A percentile compares a stretch with the other conserved stretches of the same genome.
phyloP scores from a whole-genome alignment of 2,329 filamentous ascomycete genomes.

The Fusarium circinatum region DNA sequence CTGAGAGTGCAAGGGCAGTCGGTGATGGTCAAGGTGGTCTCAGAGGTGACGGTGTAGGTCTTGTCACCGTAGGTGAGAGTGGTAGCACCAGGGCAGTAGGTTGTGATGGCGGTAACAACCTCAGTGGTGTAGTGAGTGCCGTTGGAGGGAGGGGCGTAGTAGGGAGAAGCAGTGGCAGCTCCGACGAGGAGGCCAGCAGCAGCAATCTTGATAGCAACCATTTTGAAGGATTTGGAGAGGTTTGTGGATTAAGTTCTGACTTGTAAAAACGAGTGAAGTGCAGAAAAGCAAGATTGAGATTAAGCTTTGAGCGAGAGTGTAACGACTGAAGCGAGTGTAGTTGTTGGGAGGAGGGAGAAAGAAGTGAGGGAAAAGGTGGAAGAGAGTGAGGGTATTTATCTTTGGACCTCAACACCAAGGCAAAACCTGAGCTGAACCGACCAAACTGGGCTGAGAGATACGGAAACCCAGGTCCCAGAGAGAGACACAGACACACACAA shows the following conservation, averaged over 20 bases:
- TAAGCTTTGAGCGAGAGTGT: slow-evolving; percentile 8
- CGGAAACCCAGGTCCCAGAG: neutral
- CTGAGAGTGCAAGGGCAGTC: slow-evolving; percentile 77
- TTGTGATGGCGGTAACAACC: slow-evolving; percentile 72
- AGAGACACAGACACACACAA: neutral
- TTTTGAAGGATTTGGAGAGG: slow-evolving; percentile 11
- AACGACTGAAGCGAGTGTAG: slow-evolving; percentile 37
- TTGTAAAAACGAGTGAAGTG: slow-evolving; percentile 27
- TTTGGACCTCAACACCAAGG: neutral
- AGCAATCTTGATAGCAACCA: slow-evolving; percentile 26
- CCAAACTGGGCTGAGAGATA: neutral
- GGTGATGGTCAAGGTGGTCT: slow-evolving; percentile 76
- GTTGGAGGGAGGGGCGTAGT: slow-evolving; percentile 14
- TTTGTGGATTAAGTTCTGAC: neutral
- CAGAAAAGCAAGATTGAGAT: slow-evolving; percentile 12
- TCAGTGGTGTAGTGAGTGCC: slow-evolving; percentile 66
- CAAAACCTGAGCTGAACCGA: neutral
- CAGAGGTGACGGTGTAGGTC: slow-evolving; percentile 76
- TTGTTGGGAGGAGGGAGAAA: slow-evolving; percentile 6
- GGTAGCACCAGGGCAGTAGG: slow-evolving; percentile 77
- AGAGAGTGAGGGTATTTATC: slow-evolving; percentile 32
- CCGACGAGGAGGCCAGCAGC: slow-evolving; percentile 33
- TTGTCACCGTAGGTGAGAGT: slow-evolving; percentile 69
- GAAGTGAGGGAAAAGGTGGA: neutral
- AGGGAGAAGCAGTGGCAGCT: slow-evolving; percentile 21